Evolutionary conservation across 164 flowering plant genomes (phyloP), one percentile per base, ranked within the genome.

Genomic region (Umbellularia californica): DNA sequence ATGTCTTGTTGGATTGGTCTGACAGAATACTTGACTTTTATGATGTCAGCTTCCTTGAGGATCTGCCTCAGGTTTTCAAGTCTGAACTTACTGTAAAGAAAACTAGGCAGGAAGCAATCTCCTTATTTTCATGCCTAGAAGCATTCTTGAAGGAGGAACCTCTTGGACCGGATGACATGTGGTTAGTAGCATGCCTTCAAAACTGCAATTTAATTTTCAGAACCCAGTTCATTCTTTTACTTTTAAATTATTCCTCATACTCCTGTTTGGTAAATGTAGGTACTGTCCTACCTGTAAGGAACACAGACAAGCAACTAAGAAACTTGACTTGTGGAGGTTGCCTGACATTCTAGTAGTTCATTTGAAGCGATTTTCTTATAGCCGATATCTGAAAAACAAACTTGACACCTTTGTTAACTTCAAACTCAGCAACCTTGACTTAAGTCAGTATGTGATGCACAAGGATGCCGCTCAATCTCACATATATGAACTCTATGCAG

Each of bases 81-180:
- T 74, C 85, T 50, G 94, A 90, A 65, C 78, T 82, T 72, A 76
- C 84, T 13, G 83, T 80, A 60, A 91, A 91, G 86, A 91, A 91
- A 76, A 92, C 91, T 50, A 76, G 83, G 74, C 93, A 86, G 74
- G 97, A 92, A 82, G 87, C 92, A n/a, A 76, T 92, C 30, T 87
- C 97, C 6, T 81, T 95, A 73, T 93, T 92, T 87, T 89, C 95
- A 51, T 93, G 97, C 82, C 79, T 95, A 81, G 97, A 95, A 65
- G 94, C 94, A 28, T 95, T 93, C 83, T 70, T 92, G 81, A 90
- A 87, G 78, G 97, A 93, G 84, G 98, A 95, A 80, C 98, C 98
- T 70, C 81, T 95, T 11, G 95, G 97, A 24, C 97, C 94, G 55
- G 93, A 93, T 83, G 97, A 95, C 73, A 95, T 93, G 98, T 95